phyloP scores from a whole-genome alignment of 148 eudicot genomes.

The Nyssa sinensis region DNA sequence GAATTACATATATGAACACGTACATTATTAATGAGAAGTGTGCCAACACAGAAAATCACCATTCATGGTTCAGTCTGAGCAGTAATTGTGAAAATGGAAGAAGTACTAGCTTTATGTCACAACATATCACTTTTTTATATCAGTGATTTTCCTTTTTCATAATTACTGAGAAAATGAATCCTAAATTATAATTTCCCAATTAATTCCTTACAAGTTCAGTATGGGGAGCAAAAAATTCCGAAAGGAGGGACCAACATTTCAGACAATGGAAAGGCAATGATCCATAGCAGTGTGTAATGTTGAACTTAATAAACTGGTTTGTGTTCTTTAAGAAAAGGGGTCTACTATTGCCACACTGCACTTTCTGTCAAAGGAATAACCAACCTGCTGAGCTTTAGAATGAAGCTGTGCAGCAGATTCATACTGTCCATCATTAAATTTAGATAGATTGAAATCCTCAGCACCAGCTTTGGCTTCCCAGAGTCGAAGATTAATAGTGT shows the following conservation, averaged over 20 bases:
- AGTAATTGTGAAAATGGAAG: background rate
- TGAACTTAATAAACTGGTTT: background rate
- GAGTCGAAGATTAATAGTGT: slow-evolving; percentile 92
- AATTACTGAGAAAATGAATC: background rate
- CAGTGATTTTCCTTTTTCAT: background rate
- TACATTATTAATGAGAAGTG: background rate
- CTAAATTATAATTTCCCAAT: background rate
- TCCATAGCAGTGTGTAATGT: background rate
- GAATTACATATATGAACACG: slow-evolving; percentile 3
- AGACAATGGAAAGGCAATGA: background rate
- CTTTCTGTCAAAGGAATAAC: background rate
- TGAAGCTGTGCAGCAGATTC: slow-evolving; percentile 88
- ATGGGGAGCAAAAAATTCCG: background rate
- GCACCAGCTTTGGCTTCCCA: slow-evolving; percentile 99
- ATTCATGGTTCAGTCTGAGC: background rate
- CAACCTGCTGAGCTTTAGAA: slow-evolving; percentile 87
- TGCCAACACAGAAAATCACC: background rate
- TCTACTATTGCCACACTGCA: background rate
- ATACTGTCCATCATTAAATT: slow-evolving; percentile 92
- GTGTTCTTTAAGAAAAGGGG: background rate
- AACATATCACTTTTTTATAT: slow-evolving; percentile 4
- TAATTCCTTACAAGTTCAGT: background rate
- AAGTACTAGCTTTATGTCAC: background rate
- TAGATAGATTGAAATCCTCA: slow-evolving; percentile 74
- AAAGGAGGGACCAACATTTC: background rate